phyloP scores from a whole-genome alignment of 2,329 filamentous ascomycete genomes.

The Ophiosphaerella herpotricha region DNA sequence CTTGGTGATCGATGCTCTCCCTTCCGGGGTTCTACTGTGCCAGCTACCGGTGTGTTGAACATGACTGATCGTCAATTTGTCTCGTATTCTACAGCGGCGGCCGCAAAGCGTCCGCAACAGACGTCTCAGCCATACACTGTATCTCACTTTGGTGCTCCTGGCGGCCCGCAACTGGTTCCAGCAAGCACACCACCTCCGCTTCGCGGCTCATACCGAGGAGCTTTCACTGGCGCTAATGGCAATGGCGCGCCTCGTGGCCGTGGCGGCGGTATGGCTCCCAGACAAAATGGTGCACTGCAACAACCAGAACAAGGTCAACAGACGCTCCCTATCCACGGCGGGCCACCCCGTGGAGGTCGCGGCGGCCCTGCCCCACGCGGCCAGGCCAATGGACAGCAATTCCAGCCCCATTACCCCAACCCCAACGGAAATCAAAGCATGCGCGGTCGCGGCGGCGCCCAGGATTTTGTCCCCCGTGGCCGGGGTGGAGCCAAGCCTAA shows the following conservation, averaged over 20 bases:
- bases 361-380: conserved; percentile 46
- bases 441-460: conserved; percentile 36
- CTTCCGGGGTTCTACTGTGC: conserved; percentile 92
- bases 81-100: conserved; percentile 63
- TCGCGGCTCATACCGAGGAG: conserved; percentile 62
- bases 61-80: conserved; percentile 81
- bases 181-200: conserved; percentile 63
- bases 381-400: conserved; percentile 30
- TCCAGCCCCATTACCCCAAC: conserved; percentile 29
- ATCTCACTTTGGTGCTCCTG: conserved; percentile 59
- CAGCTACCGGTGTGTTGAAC: conserved; percentile 86
- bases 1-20: conserved; percentile 87
- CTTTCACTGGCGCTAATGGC: conserved; percentile 53
- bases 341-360: conserved; percentile 45
- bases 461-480: conserved; percentile 47
- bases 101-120: conserved; percentile 58
- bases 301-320: conserved; percentile 37
- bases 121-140: conserved; percentile 59
- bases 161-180: conserved; percentile 63
- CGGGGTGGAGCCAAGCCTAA: conserved; percentile 45
- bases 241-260: conserved; percentile 36
- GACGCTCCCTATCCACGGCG: conserved; percentile 47
- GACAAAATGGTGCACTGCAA: conserved; percentile 33
- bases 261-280: conserved; percentile 43
- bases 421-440: conserved; percentile 26